A percentile compares a stretch with the other conserved stretches of the same genome.
phyloP scores from a whole-genome alignment of 805 yeast species.

The Cyberlindnera euphorbiae region DNA sequence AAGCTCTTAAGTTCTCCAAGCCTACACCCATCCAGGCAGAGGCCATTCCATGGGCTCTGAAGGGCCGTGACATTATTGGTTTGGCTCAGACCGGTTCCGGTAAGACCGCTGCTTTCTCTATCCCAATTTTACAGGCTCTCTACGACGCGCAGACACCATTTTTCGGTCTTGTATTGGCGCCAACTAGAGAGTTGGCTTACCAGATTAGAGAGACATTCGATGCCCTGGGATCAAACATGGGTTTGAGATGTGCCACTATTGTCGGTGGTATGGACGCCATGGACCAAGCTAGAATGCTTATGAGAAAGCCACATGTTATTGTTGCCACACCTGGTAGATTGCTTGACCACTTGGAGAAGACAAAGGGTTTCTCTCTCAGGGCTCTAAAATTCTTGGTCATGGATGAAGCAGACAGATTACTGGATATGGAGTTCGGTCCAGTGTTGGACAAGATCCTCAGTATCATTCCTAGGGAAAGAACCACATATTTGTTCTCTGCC shows the following conservation, averaged over 20 bases:
- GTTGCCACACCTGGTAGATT: slow-evolving; percentile 96
- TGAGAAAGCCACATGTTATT: slow-evolving; percentile 89
- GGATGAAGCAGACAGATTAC: slow-evolving; percentile 95
- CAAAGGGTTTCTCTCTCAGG: slow-evolving; percentile 82
- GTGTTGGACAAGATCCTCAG: slow-evolving; percentile 82
- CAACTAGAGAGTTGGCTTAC: slow-evolving; percentile 80
- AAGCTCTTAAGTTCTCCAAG: slow-evolving; percentile 62
- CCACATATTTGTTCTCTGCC: slow-evolving; percentile 88
- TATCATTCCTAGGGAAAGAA: slow-evolving; percentile 78
- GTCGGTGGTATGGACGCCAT: slow-evolving; percentile 99
- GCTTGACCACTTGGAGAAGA: slow-evolving; percentile 89
- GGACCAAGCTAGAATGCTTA: slow-evolving; percentile 92
- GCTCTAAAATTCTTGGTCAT: slow-evolving; percentile 78
- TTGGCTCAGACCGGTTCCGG: slow-evolving; percentile 98
- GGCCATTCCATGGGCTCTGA: slow-evolving; percentile 84
- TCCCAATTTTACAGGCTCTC: slow-evolving; percentile 85
- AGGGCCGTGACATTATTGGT: slow-evolving; percentile 91
- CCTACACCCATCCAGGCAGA: slow-evolving; percentile 95
- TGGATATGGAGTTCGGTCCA: slow-evolving; percentile 96
- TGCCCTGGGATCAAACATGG: slow-evolving; percentile 89
- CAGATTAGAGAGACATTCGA: slow-evolving; percentile 94
- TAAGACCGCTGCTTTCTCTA: slow-evolving; percentile 97
- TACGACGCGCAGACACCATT: slow-evolving; percentile 88
- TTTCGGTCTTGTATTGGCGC: slow-evolving; percentile 83
- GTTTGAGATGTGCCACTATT: slow-evolving; percentile 79